Conservation (phyloP, 2,329 filamentous ascomycete genomes). For the Samsoniella hepiali region DNA sequence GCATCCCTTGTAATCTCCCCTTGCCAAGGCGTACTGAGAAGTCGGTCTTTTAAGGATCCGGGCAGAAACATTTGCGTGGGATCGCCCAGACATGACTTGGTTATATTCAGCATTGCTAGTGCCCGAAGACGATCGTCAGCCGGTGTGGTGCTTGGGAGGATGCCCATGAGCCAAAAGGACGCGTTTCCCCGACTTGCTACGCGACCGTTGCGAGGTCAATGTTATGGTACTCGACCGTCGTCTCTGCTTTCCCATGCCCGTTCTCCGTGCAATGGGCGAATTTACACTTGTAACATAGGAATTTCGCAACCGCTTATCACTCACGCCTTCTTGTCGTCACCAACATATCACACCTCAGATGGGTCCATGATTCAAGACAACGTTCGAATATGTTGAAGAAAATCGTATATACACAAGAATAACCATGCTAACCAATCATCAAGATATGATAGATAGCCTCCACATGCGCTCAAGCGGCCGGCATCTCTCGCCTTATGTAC, state of each 20-base stretch:
- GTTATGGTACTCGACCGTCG: too few species aligned
- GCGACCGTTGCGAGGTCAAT: background rate
- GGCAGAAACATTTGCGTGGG: background rate
- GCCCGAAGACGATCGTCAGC: background rate
- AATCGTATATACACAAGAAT: background rate
- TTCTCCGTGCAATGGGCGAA: too few species aligned
- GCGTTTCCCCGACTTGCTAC: background rate
- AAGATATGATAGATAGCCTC: background rate
- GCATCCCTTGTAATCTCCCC: conserved; percentile 13
- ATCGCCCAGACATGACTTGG: background rate
- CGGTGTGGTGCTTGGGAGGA: background rate
- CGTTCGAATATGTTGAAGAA: background rate
- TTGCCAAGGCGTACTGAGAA: background rate
- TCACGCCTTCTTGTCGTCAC: too few species aligned
- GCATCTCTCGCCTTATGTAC: conserved; percentile 1
- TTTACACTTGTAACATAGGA: too few species aligned
- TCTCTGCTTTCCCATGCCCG: background rate
- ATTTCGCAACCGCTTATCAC: too few species aligned
- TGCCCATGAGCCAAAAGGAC: background rate
- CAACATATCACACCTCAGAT: background rate
- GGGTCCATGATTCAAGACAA: background rate
- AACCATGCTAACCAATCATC: background rate
- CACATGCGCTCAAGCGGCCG: background rate
- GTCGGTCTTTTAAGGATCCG: background rate
- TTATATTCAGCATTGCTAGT: background rate